These are phyloP conservation scores for Echinochloa phyllopogon DNA, from an alignment of 176 grass and related monocot species.

Conservation along the genomic window DNA sequence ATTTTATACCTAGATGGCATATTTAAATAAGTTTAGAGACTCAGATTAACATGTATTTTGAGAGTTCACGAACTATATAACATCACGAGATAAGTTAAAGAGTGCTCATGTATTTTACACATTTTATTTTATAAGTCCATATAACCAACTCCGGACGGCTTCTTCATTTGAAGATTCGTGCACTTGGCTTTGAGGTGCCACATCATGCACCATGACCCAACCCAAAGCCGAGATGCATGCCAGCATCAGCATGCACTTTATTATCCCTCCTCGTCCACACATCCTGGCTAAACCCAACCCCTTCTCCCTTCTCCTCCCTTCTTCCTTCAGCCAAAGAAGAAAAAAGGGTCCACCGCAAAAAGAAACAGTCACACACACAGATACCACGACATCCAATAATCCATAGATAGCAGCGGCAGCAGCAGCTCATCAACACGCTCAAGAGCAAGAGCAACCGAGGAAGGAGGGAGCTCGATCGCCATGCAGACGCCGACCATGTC, in stretches of 20 bases:
- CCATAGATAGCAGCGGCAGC: background rate
- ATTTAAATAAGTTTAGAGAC: too few relatives aligned
- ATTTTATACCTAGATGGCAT: too few relatives aligned
- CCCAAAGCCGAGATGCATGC: background rate
- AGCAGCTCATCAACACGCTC: background rate
- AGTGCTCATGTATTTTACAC: too few relatives aligned
- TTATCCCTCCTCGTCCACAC: slow-evolving; percentile 50
- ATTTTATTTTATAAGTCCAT: too few relatives aligned
- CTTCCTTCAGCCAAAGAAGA: slow-evolving; percentile 1
- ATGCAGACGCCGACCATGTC: slow-evolving; percentile 60
- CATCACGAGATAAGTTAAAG: too few relatives aligned
- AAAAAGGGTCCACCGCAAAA: background rate
- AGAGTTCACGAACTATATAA: too few relatives aligned
- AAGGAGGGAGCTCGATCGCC: background rate
- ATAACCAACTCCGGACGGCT: too few relatives aligned
- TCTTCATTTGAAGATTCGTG: too few relatives aligned
- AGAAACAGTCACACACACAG: background rate
- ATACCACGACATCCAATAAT: slow-evolving; percentile 31
- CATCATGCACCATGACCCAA: background rate
- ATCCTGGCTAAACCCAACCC: slow-evolving; percentile 29
- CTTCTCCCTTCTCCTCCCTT: slow-evolving; percentile 13
- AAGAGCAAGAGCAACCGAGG: background rate
- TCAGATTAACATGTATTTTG: too few relatives aligned
- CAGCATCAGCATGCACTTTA: slow-evolving; percentile 35
- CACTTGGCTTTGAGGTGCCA: background rate